Evolutionary conservation across 176 grass and related monocot genomes (phyloP).

Genomic region (Areca catechu): DNA sequence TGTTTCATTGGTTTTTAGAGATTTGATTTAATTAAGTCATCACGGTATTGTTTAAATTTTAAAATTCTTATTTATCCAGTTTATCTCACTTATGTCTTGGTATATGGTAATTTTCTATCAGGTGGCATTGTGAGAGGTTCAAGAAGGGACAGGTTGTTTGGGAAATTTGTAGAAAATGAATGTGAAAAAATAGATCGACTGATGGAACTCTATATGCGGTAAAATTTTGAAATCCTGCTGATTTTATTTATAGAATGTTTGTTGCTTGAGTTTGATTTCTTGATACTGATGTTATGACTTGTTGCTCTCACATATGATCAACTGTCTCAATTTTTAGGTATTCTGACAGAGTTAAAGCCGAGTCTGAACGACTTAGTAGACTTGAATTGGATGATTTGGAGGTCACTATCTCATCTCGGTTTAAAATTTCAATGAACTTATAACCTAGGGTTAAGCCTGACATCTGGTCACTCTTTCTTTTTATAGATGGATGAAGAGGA

Average conservation of each 20-base stretch:
- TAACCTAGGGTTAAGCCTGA: too few relatives aligned
- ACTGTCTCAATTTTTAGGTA: constrained; percentile 44
- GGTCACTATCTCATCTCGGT: constrained; percentile 21
- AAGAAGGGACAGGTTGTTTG: constrained; percentile 74
- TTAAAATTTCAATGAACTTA: too few relatives aligned
- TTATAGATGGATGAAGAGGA: constrained; percentile 88
- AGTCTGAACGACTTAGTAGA: constrained; percentile 52
- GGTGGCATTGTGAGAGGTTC: constrained; percentile 90
- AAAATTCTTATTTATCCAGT: too few relatives aligned
- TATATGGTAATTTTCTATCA: constrained; percentile 21
- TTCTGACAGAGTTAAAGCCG: constrained; percentile 88
- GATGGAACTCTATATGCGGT: constrained; percentile 87
- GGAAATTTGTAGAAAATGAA: constrained; percentile 97
- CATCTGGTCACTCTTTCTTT: constrained; percentile 3
- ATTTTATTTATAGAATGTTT: too few relatives aligned
- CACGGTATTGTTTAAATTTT: too few relatives aligned
- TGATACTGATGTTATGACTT: constrained; percentile 2
- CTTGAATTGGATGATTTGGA: constrained; percentile 90
- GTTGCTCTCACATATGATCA: background rate
- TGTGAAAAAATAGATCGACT: constrained; percentile 93
- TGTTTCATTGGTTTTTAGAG: too few relatives aligned
- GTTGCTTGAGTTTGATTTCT: too few relatives aligned
- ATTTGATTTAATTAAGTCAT: too few relatives aligned
- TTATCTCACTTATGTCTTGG: constrained; percentile 3
- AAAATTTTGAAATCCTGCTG: background rate